Evolutionary conservation across 371 early-diverging fungal genomes (phyloP).

Genomic region (Mortierella sp.): DNA sequence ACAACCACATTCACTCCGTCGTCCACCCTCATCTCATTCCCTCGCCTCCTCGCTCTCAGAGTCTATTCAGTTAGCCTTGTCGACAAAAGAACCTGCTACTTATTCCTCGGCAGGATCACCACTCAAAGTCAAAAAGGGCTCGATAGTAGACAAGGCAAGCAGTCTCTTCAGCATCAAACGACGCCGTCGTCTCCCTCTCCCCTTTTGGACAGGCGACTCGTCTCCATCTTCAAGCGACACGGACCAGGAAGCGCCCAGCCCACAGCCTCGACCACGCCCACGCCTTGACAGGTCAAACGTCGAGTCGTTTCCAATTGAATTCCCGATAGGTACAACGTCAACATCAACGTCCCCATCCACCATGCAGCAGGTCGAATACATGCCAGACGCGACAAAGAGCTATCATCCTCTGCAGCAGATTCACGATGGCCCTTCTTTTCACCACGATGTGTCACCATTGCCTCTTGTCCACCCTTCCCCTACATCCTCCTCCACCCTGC

Average conservation of each 20-base stretch:
- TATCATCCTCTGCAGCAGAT: constrained; percentile 8
- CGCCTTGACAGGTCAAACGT: neutral
- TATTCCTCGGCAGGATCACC: constrained; percentile 18
- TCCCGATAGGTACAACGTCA: neutral
- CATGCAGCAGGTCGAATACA: constrained; percentile 37
- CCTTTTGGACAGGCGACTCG: neutral
- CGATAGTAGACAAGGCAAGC: constrained; percentile 10
- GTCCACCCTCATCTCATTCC: constrained; percentile 15
- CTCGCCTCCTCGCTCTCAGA: neutral
- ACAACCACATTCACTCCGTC: constrained; percentile 10
- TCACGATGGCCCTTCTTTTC: constrained; percentile 9
- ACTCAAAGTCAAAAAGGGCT: constrained; percentile 4
- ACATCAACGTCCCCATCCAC: neutral
- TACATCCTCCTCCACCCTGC: constrained; percentile 1
- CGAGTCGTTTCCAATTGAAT: neutral
- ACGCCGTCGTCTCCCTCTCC: constrained; percentile 23
- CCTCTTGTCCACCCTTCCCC: neutral
- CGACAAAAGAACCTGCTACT: constrained; percentile 4
- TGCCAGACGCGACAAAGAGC: constrained; percentile 24
- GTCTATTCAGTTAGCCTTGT: neutral
- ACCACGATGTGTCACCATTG: neutral
- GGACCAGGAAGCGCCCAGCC: neutral
- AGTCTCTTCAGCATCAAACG: constrained; percentile 20
- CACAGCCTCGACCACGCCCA: neutral
- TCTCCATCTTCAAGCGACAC: constrained; percentile 9